These are phyloP conservation scores for Sphenostylis stenocarpa DNA, from an alignment of 306 rosid species.

Conservation along the genomic window DNA sequence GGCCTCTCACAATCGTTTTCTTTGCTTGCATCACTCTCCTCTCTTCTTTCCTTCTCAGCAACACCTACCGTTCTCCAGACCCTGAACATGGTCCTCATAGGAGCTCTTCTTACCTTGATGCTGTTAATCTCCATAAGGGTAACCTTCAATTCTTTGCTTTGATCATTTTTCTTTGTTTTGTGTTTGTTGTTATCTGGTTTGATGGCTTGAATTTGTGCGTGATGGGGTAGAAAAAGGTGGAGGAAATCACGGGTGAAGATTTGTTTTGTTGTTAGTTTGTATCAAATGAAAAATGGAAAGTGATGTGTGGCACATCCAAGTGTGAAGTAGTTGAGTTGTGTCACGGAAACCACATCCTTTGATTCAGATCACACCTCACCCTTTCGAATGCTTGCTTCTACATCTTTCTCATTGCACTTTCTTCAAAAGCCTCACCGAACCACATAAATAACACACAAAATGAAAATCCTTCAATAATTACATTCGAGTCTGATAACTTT, in stretches of 20 bases:
- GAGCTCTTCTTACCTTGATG: slow-evolving; percentile 48
- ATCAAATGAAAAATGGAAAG: background rate
- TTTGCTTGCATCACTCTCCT: slow-evolving; percentile 50
- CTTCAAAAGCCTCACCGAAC: background rate
- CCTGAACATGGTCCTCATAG: slow-evolving; percentile 54
- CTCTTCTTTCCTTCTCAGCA: slow-evolving; percentile 48
- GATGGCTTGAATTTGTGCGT: background rate
- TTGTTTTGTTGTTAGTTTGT: background rate
- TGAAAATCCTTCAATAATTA: background rate
- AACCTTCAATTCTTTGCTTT: background rate
- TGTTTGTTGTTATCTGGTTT: background rate
- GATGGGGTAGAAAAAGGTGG: background rate
- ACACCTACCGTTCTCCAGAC: slow-evolving; percentile 51
- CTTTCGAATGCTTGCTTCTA: slow-evolving; percentile 22
- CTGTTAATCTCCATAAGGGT: slow-evolving; percentile 48
- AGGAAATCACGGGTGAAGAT: background rate
- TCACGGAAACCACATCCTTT: slow-evolving; percentile 33
- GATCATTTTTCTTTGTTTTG: too few species aligned
- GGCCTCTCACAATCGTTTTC: slow-evolving; percentile 42
- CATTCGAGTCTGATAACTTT: background rate
- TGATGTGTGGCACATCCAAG: background rate
- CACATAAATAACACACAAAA: background rate
- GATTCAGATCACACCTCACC: background rate
- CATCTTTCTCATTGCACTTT: slow-evolving; percentile 15
- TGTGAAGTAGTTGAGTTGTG: background rate